Percentiles rank a stretch among this genome's conserved stretches.
Conservation (phyloP, 192 early-diverging fungal genomes). For the Backusella circina region DNA sequence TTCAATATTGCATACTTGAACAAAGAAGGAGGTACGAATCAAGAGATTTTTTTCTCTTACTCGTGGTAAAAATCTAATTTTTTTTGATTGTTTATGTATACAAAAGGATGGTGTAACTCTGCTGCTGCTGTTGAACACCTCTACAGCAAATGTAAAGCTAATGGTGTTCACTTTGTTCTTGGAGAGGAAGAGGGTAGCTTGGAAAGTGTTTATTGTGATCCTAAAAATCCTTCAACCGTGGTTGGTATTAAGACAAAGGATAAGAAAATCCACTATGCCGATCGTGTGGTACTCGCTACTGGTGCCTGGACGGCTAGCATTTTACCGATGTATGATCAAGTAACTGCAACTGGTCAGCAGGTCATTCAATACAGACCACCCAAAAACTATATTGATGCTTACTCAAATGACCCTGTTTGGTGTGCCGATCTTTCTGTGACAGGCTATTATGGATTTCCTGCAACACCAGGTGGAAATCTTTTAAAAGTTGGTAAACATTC, state of each 20-base stretch:
- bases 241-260: constrained; percentile 39
- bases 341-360: constrained; percentile 43
- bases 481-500: constrained; percentile 45
- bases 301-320: constrained; percentile 45
- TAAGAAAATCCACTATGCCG: constrained; percentile 29
- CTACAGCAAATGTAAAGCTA: constrained; percentile 10
- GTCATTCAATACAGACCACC: constrained; percentile 45
- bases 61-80: neutral
- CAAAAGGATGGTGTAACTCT: constrained; percentile 28
- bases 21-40: constrained; percentile 11
- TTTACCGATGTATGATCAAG: constrained; percentile 29
- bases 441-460: constrained; percentile 50
- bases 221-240: constrained; percentile 4
- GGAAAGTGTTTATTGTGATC: neutral
- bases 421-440: constrained; percentile 42
- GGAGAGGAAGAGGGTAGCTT: neutral
- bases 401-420: constrained; percentile 43
- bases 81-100: neutral
- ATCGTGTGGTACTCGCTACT: constrained; percentile 36
- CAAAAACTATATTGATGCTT: neutral
- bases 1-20: constrained; percentile 23
- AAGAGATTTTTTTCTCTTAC: neutral
- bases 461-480: constrained; percentile 30
- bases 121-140: constrained; percentile 14
- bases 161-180: constrained; percentile 12